Base-by-base conservation (phyloP, 345 rosid species). In the Hibiscus tridactylites region DNA sequence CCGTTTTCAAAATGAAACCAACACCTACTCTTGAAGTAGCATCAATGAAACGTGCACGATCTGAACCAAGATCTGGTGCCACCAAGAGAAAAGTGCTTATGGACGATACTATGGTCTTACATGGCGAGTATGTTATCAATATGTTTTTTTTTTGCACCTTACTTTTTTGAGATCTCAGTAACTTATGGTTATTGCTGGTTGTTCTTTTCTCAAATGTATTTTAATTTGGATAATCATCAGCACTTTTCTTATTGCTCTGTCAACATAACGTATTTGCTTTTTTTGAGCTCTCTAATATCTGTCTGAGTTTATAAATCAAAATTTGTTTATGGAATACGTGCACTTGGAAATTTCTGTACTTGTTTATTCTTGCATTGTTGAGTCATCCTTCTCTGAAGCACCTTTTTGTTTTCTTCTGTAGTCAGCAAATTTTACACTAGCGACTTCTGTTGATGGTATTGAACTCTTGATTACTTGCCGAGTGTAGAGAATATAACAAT, bases 61-160 rank as follows among this genome's bases (percentile, higher is more conserved):
- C 86, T 79, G 81, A 85, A 68, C 80, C 88, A 10, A 89, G 88
- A 54, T 66, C 90, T 72, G 82, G 83, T 81, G 83, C 83, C 70
- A 73, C 78, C 33, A 96, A 89, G 88, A 89, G 98, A 84, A 96
- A 96, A 88, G 94, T 91, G 84, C 87, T 85, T 68, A 83, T 92
- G 86, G 99, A 96, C 77, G 98, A 96, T 73, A 75, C 82, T 21
- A 89, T 92, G 98, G 98, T 91, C 83, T 83, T 96, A 81, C 98
- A 83, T 57, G 99, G 99, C 88, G 97, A 96, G 99, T 96, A 92
- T 78, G 99, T 87, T 76, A 28, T 68, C 58, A 54, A 74, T 57
- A 26, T 29, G 9, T 28, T 59, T 49, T 71, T 11, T n/a, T 13
- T 24, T 64, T 21, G n/a, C 24, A 56, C 3, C 24, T 33, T 21